Base-by-base conservation (phyloP, 345 rosid genomes). In the Populus deltoides region DNA sequence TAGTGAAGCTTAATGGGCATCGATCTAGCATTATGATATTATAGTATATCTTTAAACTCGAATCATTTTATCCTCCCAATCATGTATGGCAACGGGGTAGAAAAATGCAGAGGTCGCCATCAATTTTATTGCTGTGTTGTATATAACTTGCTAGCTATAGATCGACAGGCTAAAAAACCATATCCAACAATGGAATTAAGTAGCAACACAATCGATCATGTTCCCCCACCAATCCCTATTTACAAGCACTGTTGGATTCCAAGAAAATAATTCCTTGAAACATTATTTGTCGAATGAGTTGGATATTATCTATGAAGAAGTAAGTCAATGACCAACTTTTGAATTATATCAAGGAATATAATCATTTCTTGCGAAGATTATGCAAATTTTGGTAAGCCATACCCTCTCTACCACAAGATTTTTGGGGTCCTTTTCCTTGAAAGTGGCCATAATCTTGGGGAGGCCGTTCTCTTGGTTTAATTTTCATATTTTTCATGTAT, bases 381-480 rank as follows among this genome's bases (percentile, higher is more conserved):
- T 36, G 76, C 76, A 38, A 24, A 24, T n/a, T 24, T 73, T 59
- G 53, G 18, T 16, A 15, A n/a, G 7, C 76, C 75, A 72, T 20
- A 29, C 43, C 18, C 3, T 47, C 8, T 51, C n/a, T 51, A 20
- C 2, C 59, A 5, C 6, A n/a, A 24, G 11, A 45, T 8, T 4
- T 4, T n/a, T 2, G 24, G 72, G 29, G 71, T 65, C 76, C 70
- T 36, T 61, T 69, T 2, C 68, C 75, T 57, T 17, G n/a, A 68
- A 69, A 61, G 43, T 24, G 55, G 75, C 71, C 78, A 68, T 62
- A 62, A 80, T 69, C 8, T 24, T 15, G 53, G 72, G 76, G 6
- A 72, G 8, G 18, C 59, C 59, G 59, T 62, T 25, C 4, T 5
- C 66, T 17, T 17, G 9, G 24, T 74, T 20, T 7, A 18, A 6